A percentile compares a stretch with the other conserved stretches of the same genome.
Evolutionary conservation across 129 eudicot genomes (phyloP).

Genomic region (Chrysanthemum lavandulifolium): DNA sequence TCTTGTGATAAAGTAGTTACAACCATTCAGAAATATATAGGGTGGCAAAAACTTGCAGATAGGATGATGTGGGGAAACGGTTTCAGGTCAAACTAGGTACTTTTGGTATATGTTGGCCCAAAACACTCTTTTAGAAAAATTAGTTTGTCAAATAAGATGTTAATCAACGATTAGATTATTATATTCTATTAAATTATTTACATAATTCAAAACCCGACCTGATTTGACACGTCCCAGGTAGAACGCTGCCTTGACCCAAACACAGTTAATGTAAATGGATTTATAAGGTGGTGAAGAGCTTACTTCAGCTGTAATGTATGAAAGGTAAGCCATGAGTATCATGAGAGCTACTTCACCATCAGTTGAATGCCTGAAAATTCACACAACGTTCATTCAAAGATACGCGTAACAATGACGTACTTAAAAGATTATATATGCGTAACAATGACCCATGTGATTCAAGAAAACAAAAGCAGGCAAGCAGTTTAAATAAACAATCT

Average conservation of each 20-base stretch:
- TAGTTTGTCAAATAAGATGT: too few relatives aligned
- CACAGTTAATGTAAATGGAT: background rate
- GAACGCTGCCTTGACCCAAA: background rate
- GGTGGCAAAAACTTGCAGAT: too few relatives aligned
- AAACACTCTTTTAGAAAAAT: too few relatives aligned
- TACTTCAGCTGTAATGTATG: constrained; percentile 84
- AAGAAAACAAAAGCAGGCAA: background rate
- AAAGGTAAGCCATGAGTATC: constrained; percentile 85
- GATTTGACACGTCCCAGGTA: background rate
- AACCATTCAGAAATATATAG: too few relatives aligned
- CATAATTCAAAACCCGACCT: background rate
- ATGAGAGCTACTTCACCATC: constrained; percentile 83
- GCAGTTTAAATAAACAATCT: background rate
- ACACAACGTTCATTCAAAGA: background rate
- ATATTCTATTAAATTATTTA: background rate
- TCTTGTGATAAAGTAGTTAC: background rate
- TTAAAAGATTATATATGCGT: background rate
- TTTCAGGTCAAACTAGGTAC: background rate
- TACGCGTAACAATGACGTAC: too few relatives aligned
- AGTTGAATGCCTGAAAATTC: constrained; percentile 67
- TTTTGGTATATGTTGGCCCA: too few relatives aligned
- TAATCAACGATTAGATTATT: background rate
- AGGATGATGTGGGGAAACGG: background rate
- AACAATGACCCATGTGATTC: background rate
- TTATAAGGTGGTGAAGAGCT: constrained; percentile 16